phyloP scores from a whole-genome alignment of 2,329 filamentous ascomycete genomes.

The Aspergillus puulaauensis region DNA sequence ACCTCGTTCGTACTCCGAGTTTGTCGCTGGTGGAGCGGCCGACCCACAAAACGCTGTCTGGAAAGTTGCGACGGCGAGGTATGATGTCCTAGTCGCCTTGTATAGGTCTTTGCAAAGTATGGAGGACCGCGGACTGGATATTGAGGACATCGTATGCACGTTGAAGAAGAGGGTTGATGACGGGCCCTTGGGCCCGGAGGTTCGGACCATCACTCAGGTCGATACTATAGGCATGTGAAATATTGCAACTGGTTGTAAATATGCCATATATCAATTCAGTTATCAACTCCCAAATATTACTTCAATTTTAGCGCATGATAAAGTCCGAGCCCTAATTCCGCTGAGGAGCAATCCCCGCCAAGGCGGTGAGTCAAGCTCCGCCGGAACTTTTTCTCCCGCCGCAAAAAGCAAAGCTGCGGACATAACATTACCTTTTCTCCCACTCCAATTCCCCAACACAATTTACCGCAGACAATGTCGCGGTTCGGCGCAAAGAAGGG shows the following conservation, averaged over 20 bases:
- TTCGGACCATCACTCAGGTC: conserved; percentile 32
- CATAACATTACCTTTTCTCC: background rate
- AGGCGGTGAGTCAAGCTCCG: conserved; percentile 25
- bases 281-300: too few species aligned
- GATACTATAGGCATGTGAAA: conserved; percentile 36
- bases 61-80: conserved; percentile 57
- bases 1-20: conserved; percentile 56
- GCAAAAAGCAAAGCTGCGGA: background rate
- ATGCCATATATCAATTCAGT: too few species aligned
- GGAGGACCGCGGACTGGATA: conserved; percentile 30
- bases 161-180: conserved; percentile 42
- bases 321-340: background rate
- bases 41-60: conserved; percentile 59
- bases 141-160: conserved; percentile 42
- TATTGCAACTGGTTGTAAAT: conserved; percentile 2
- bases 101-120: conserved; percentile 43
- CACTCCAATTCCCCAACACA: background rate
- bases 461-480: conserved; percentile 31
- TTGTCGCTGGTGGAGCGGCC: conserved; percentile 57
- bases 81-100: conserved; percentile 55
- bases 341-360: conserved; percentile 1
- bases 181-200: conserved; percentile 40
- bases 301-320: background rate
- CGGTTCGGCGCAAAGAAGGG: conserved; percentile 40
- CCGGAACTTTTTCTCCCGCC: conserved; percentile 24